These are phyloP conservation scores for Cornus controversa DNA, from an alignment of 148 eudicot species.

Conservation along the genomic window DNA sequence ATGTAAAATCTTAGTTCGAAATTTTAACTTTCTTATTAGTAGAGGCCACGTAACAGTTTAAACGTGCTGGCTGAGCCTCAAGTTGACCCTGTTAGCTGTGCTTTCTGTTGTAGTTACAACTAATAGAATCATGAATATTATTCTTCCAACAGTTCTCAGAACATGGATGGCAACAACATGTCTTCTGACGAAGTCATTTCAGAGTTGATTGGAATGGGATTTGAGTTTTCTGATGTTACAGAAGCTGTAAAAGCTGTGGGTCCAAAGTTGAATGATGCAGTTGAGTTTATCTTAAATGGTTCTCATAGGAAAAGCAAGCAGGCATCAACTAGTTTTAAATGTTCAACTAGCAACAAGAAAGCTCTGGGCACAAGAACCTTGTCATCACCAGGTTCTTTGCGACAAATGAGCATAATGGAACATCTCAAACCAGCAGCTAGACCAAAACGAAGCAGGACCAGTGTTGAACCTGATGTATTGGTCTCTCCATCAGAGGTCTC, in stretches of 20 bases:
- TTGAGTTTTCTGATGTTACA: conserved; percentile 36
- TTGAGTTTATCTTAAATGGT: conserved; percentile 45
- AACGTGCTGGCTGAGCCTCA: conserved; percentile 3
- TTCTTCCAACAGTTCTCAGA: conserved; percentile 7
- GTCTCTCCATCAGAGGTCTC: conserved; percentile 25
- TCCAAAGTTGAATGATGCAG: conserved; percentile 42
- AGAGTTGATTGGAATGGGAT: conserved; percentile 56
- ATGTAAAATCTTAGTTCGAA: too few species aligned
- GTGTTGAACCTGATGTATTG: conserved; percentile 6
- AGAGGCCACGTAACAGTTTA: background rate
- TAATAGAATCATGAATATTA: background rate
- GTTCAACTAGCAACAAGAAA: conserved; percentile 11
- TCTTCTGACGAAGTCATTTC: conserved; percentile 36
- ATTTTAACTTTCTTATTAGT: background rate
- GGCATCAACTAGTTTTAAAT: conserved; percentile 29
- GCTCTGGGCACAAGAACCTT: conserved; percentile 35
- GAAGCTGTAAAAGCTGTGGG: conserved; percentile 64
- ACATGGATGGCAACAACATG: conserved; percentile 32
- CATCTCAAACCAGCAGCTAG: conserved; percentile 39
- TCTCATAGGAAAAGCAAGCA: conserved; percentile 23
- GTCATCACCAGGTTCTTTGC: conserved; percentile 35
- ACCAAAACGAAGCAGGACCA: conserved; percentile 37
- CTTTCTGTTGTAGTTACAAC: background rate
- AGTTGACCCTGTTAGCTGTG: background rate
- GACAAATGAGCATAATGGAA: conserved; percentile 57